Percentiles rank a stretch among this genome's conserved stretches.
phyloP scores from a whole-genome alignment of 208 protist species.

The Wallacemonas sp. region DNA sequence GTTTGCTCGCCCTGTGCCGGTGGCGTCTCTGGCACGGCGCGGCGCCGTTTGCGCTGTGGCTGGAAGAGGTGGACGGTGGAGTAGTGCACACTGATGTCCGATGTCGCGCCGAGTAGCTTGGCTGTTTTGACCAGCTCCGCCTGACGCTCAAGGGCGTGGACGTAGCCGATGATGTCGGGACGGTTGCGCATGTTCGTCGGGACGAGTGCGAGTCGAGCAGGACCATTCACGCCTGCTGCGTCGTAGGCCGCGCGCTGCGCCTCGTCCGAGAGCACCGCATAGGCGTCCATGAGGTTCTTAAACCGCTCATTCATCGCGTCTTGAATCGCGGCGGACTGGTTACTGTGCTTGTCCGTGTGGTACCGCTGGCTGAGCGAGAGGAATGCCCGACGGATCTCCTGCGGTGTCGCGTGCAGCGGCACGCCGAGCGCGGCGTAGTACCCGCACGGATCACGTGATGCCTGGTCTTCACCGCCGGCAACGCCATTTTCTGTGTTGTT shows the following conservation, averaged over 20 bases:
- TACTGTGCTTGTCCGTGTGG: conserved; percentile 84
- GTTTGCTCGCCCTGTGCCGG: too few species aligned
- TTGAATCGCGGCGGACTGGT: conserved; percentile 30
- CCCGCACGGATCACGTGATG: conserved; percentile 40
- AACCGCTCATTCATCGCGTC: conserved; percentile 79
- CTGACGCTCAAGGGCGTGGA: conserved; percentile 65
- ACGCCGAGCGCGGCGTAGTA: conserved; percentile 83
- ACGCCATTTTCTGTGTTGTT: conserved; percentile 16
- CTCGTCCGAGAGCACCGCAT: conserved; percentile 73
- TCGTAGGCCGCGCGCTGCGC: conserved; percentile 80
- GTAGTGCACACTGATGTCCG: conserved; percentile 45
- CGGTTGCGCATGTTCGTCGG: conserved; percentile 29
- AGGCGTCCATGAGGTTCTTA: conserved; percentile 76
- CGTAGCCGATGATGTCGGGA: conserved; percentile 54
- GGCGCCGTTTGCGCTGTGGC: conserved; percentile 6
- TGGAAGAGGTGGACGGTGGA: conserved; percentile 56
- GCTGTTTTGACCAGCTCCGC: conserved; percentile 47
- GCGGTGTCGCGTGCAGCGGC: conserved; percentile 36
- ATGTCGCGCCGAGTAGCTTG: conserved; percentile 56
- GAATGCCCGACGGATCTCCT: conserved; percentile 75
- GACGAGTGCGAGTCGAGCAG: conserved; percentile 57
- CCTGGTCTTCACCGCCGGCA: background rate
- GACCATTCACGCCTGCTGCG: conserved; percentile 38
- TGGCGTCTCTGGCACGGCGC: too few species aligned
- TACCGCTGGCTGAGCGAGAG: conserved; percentile 76